A percentile compares a stretch with the other conserved stretches of the same genome.
phyloP scores from a whole-genome alignment of 768 basidiomycete species.

The Lyophyllum atratum region DNA sequence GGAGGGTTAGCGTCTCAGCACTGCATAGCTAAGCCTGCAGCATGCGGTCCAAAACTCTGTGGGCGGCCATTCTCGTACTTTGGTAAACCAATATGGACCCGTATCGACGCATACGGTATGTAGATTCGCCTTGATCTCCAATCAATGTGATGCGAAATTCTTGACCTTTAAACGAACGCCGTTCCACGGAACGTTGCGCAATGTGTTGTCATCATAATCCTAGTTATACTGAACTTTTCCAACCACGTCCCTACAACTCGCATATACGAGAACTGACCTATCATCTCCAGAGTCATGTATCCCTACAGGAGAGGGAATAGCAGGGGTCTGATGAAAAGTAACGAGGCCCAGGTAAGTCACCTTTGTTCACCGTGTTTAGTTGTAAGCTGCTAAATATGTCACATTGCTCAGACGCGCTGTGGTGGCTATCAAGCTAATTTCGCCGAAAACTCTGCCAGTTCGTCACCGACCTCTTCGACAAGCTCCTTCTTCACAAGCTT shows the following conservation, averaged over 20 bases:
- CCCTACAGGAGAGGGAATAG: no score
- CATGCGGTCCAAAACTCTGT: no score
- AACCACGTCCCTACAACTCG: background rate
- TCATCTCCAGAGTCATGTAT: background rate
- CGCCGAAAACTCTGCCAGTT: constrained; percentile 29
- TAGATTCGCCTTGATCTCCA: background rate
- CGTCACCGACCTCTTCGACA: constrained; percentile 37
- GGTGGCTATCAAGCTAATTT: background rate
- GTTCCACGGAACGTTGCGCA: constrained; percentile 19
- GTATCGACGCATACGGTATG: background rate
- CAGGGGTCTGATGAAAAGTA: no score
- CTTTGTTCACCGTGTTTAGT: no score
- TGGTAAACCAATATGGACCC: no score
- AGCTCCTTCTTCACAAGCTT: constrained; percentile 32
- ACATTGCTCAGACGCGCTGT: background rate
- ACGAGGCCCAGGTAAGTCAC: no score
- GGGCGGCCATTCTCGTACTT: no score
- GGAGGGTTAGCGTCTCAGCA: no score
- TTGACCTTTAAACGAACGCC: constrained; percentile 22
- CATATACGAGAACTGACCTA: background rate
- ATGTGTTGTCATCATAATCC: constrained; percentile 26
- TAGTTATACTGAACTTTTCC: constrained; percentile 28
- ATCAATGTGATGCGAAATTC: constrained; percentile 18
- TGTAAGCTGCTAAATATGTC: no score
- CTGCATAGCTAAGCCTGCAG: no score